These are phyloP conservation scores for Tetrapisispora arboricola DNA, from an alignment of 805 yeast genomes.

Conservation along the genomic window DNA sequence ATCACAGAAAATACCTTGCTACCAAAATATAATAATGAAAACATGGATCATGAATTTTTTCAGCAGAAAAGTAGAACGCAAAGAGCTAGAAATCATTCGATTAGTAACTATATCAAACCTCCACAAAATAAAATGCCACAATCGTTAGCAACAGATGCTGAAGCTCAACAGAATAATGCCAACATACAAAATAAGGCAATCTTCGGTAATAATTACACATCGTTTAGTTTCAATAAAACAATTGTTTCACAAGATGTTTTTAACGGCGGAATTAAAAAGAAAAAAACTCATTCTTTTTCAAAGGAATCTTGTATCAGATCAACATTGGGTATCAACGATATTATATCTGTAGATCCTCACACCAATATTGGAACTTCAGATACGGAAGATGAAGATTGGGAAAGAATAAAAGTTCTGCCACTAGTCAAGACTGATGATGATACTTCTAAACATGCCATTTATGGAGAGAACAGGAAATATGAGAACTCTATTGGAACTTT, in stretches of 20 bases:
- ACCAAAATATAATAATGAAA: conserved; percentile 1
- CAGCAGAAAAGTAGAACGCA: background rate
- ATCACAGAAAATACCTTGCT: background rate
- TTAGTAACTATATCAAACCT: background rate
- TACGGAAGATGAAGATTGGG: conserved; percentile 98
- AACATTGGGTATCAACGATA: conserved; percentile 28
- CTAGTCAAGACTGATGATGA: conserved; percentile 38
- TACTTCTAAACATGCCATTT: conserved; percentile 8
- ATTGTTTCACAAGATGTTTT: conserved; percentile 1
- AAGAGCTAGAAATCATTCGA: background rate
- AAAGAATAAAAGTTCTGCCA: conserved; percentile 58
- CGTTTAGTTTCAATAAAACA: conserved; percentile 6
- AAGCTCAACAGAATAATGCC: background rate
- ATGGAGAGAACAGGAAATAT: conserved; percentile 3
- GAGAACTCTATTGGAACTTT: background rate
- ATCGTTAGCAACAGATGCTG: too few species aligned
- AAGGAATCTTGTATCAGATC: conserved; percentile 25
- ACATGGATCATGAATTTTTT: background rate
- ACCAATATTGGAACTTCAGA: conserved; percentile 34
- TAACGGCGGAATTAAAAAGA: background rate
- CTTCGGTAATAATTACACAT: background rate
- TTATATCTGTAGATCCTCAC: conserved; percentile 27
- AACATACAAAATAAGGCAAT: background rate
- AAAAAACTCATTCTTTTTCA: conserved; percentile 31
- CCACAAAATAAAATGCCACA: too few species aligned